phyloP scores from a whole-genome alignment of 805 yeast genomes.

The Starmera dryadoides region DNA sequence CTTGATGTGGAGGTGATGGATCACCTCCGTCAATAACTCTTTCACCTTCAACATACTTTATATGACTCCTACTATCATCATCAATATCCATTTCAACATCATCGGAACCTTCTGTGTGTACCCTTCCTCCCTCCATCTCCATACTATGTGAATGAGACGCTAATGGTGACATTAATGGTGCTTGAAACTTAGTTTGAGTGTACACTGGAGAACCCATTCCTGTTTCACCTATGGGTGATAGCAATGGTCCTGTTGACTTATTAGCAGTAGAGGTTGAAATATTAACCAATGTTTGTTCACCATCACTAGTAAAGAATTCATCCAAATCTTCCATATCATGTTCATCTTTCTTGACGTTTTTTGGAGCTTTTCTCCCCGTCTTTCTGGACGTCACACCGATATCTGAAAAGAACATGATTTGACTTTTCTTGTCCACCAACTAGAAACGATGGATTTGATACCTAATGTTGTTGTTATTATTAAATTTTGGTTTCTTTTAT shows the following conservation, averaged over 20 bases:
- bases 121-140: too few relatives aligned
- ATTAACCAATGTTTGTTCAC: constrained; percentile 27
- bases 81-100: constrained; percentile 27
- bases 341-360: constrained; percentile 42
- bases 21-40: too few relatives aligned
- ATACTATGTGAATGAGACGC: not conserved
- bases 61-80: constrained; percentile 16
- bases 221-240: not conserved
- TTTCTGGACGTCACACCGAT: constrained; percentile 60
- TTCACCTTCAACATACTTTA: constrained; percentile 5
- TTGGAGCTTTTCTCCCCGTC: constrained; percentile 48
- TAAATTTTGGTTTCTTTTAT: too few relatives aligned
- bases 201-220: too few relatives aligned
- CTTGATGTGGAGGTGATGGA: too few relatives aligned
- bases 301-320: constrained; percentile 59
- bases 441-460: not conserved
- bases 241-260: constrained; percentile 2
- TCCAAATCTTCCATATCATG: constrained; percentile 64
- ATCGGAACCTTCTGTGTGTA: not conserved
- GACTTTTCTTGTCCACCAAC: too few relatives aligned
- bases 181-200: not conserved
- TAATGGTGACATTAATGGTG: constrained; percentile 10
- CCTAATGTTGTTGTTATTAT: too few relatives aligned
- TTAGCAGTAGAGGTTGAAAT: not conserved
- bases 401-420: constrained; percentile 32